Base-by-base conservation (phyloP, 495 filamentous ascomycete genomes). In the Xylaria flabelliformis region DNA sequence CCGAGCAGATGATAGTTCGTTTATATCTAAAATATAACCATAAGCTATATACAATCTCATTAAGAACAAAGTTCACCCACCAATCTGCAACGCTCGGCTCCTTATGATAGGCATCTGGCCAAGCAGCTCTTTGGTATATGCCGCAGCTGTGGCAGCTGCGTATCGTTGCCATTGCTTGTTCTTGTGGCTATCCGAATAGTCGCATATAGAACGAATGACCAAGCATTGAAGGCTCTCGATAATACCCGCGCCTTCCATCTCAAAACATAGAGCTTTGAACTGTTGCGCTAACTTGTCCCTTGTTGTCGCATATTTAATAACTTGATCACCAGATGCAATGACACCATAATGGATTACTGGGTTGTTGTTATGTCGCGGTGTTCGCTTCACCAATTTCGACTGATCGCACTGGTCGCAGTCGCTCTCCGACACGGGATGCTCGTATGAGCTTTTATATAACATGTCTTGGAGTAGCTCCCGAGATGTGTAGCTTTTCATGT, bases 181-280 rank as follows among this genome's bases (percentile, higher is more conserved):
- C 67, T 81, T 82, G 63, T 82, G 80, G 5, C 72, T 73, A 69
- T 83, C 81, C 1, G 75, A 68, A 72, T 83, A 82, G 61, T 83
- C 79, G 51, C 74, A 81, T 12, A 83, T 79, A 17, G 80, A 82
- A 29, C 74, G 72, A 42, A 83, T 79, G 8, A 77, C 72, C 15
- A 82, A 65, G 65, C 78, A 80, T 13, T 69, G 72, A n/a, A 80
- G 67, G n/a, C 51, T 71, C 34, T 75, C 70, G 65, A 74, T 73
- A 8, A 81, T 4, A 26, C 81, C 75, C 1, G 78, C 81, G 4
- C 74, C 81, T 75, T 80, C 81, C 74, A 81, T 80, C 46, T 81
- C 79, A 73, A 81, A 81, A 51, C 75, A 82, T 5, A 81, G 13
- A 19, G 83, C 76, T 53, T 67, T 65, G 32, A 73, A 61, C 62